phyloP scores from a whole-genome alignment of 2,329 filamentous ascomycete genomes.

The Alternaria brassicicola region DNA sequence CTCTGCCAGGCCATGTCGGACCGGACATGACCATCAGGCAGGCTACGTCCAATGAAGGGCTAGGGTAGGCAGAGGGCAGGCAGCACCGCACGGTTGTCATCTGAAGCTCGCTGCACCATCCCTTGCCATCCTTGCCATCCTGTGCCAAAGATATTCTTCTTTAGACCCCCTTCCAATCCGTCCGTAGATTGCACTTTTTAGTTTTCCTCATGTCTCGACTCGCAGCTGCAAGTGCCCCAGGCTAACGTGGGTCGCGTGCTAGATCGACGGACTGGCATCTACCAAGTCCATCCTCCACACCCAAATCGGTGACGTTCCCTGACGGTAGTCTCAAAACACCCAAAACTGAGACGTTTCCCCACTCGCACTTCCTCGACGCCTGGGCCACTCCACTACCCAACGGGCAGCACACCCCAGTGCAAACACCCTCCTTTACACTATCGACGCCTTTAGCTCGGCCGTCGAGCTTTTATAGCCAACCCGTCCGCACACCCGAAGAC shows the following conservation, averaged over 20 bases:
- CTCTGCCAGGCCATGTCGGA: conserved; percentile 30
- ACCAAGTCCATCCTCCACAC: conserved; percentile 58
- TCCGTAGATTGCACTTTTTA: conserved; percentile 19
- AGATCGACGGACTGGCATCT: conserved; percentile 57
- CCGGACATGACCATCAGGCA: conserved; percentile 18
- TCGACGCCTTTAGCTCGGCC: conserved; percentile 46
- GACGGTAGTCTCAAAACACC: conserved; percentile 54
- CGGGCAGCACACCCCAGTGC: conserved; percentile 50
- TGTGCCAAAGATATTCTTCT: conserved; percentile 10
- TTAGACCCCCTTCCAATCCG: conserved; percentile 1
- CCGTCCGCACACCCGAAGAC: conserved; percentile 47
- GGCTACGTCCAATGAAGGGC: conserved; percentile 23
- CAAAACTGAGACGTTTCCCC: conserved; percentile 49
- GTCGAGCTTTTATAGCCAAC: conserved; percentile 44
- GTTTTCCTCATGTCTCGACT: conserved; percentile 5
- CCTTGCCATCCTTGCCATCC: conserved; percentile 11
- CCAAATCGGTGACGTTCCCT: conserved; percentile 51
- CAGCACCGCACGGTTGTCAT: conserved; percentile 46
- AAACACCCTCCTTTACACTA: conserved; percentile 49
- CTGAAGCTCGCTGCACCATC: conserved; percentile 34
- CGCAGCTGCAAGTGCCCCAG: conserved; percentile 34
- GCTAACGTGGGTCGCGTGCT: conserved; percentile 44
- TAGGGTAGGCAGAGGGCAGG: conserved; percentile 43
- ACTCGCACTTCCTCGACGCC: conserved; percentile 57
- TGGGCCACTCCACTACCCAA: conserved; percentile 54